A percentile compares a stretch with the other conserved stretches of the same genome.
Conservation (phyloP, 257 asterid genomes). For the Vinca minor region DNA sequence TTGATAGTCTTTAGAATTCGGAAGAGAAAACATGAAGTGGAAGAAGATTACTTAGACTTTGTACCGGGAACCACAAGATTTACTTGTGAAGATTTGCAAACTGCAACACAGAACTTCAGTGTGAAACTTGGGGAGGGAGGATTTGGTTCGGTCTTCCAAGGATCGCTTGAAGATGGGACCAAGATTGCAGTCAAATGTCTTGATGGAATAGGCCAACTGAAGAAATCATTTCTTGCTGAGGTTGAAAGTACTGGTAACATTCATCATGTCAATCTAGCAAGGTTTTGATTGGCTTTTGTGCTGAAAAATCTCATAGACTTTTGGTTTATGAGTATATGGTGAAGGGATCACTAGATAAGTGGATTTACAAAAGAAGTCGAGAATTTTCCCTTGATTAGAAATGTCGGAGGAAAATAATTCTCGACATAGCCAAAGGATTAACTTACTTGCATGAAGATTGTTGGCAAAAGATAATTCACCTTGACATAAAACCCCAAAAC, state of each 20-base stretch:
- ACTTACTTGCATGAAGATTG: conserved; percentile 29
- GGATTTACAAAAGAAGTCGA: conserved; percentile 15
- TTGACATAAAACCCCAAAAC: conserved; percentile 28
- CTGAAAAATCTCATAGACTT: conserved; percentile 28
- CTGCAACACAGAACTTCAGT: conserved; percentile 18
- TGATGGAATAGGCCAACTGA: conserved; percentile 25
- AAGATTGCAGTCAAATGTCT: conserved; percentile 25
- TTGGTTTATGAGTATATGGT: conserved; percentile 26
- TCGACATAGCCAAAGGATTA: conserved; percentile 27
- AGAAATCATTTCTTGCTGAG: conserved; percentile 24
- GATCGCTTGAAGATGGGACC: conserved; percentile 22
- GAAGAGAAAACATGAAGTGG: conserved; percentile 14
- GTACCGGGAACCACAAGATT: conserved; percentile 27
- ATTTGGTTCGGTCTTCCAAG: conserved; percentile 26
- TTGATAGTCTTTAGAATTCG: conserved; percentile 2
- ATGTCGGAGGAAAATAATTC: conserved; percentile 20
- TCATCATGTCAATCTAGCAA: conserved; percentile 26
- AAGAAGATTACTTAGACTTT: conserved; percentile 19
- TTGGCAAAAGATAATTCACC: conserved; percentile 22
- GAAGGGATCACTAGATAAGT: conserved; percentile 27
- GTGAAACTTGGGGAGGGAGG: conserved; percentile 25
- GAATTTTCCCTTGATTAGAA: conserved; percentile 20
- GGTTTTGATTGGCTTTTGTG: conserved; percentile 21
- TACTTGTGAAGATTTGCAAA: conserved; percentile 18
- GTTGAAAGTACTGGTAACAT: conserved; percentile 26